Evolutionary conservation across 208 protist genomes (phyloP), one percentile per base, ranked within the genome.

Genomic region (Crithidia sp.): DNA sequence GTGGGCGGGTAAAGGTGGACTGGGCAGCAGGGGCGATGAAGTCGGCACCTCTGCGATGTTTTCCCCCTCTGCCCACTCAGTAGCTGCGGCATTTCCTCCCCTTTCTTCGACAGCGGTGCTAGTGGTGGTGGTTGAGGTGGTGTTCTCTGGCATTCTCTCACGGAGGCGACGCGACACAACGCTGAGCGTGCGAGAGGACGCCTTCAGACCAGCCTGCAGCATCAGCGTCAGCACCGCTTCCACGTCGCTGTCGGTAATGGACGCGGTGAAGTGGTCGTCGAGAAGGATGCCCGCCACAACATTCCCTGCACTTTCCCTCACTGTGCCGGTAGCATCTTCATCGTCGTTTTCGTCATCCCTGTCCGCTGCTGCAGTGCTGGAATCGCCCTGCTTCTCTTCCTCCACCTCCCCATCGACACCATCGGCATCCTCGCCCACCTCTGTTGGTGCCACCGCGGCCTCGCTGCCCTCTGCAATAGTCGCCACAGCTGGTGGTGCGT

Each of bases 1-100:
- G 45, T 92, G 86, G 2, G 79, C 84, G 12, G 87, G 82, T 28
- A 74, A 75, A 14, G 67, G 67, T 19, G 55, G 41, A 8, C 17
- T 49, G 8, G 40, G 28, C 36, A 67, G 49, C 1, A 13, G 45
- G 45, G 45, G 45, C 45, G 7, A 76, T 63, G 39, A 50, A 40
- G 2, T 12, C 61, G 40, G 47, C 37, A 17, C 5, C 44, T 44
- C 37, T 28, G 28, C 28, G 28, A 28, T 28, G 28, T 28, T 28
- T 28, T 28, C 28, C 28, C 28, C 28, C 1, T 28, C 28, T 28
- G 28, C 28, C 28, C 28, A 28, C 28, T 28, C 28, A 28, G 28
- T 28, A 28, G 28, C 1, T 28, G 28, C 28, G 28, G 28, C 28
- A 28, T 28, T 28, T 28, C 28, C 28, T 28, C 28, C 28, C 28